These are phyloP conservation scores for Sequoiadendron giganteum DNA, from an alignment of 75 land plant genomes.

Conservation along the genomic window DNA sequence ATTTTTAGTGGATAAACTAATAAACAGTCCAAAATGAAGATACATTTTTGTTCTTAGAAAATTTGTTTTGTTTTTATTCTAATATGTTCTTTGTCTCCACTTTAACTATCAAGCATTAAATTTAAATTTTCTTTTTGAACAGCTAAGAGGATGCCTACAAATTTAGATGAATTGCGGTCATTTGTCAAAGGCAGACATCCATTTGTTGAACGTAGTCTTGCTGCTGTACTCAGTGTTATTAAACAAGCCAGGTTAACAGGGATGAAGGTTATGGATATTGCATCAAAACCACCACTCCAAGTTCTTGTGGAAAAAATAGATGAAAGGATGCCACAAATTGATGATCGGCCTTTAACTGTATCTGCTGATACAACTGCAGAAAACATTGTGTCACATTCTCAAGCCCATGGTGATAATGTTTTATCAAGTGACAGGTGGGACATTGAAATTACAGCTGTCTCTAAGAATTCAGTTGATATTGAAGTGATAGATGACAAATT, in stretches of 20 bases:
- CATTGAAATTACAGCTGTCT: neutral
- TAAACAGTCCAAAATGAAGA: neutral
- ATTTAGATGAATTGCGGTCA: conserved; percentile 41
- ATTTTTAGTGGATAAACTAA: neutral
- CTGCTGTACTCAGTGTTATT: conserved; percentile 59
- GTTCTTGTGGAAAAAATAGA: neutral
- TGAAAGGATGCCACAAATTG: neutral
- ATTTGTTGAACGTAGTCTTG: conserved; percentile 62
- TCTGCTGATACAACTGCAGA: neutral
- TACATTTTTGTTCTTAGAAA: neutral
- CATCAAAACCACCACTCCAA: neutral
- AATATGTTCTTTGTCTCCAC: neutral
- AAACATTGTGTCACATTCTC: neutral
- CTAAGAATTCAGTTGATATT: neutral
- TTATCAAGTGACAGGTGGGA: neutral
- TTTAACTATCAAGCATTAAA: neutral
- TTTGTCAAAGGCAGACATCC: conserved; percentile 67
- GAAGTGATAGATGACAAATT: neutral
- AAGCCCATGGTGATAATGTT: neutral
- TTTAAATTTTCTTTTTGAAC: conserved; percentile 1
- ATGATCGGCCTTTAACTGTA: neutral
- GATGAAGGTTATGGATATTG: neutral
- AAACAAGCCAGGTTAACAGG: neutral
- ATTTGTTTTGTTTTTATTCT: neutral
- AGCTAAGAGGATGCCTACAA: conserved; percentile 80